A percentile compares a stretch with the other conserved stretches of the same genome.
Evolutionary conservation across 106 monocot species (phyloP).

Genomic region (Allium cepa): DNA sequence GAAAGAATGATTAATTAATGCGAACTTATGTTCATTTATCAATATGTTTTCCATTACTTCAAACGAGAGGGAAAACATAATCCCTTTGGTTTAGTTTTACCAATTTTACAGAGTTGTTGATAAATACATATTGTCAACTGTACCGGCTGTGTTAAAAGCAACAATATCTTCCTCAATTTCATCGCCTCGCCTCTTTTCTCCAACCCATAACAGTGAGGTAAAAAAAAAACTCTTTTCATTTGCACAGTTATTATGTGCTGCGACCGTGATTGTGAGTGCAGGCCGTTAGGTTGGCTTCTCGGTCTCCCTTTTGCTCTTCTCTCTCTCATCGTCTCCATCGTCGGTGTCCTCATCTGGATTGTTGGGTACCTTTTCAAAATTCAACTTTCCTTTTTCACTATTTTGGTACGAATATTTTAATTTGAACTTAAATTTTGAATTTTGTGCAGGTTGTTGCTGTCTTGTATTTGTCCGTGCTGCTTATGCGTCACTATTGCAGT

Average conservation of each 20-base stretch:
- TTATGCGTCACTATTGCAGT: conserved; percentile 85
- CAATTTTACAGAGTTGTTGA: no score
- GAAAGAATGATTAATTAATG: no score
- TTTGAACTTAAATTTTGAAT: neutral
- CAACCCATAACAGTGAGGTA: no score
- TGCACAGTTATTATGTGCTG: conserved; percentile 17
- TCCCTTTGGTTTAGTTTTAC: no score
- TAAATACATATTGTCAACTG: no score
- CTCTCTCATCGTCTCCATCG: conserved; percentile 59
- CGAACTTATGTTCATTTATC: no score
- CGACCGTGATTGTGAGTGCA: conserved; percentile 52
- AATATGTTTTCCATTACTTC: no score
- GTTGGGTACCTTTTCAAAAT: conserved; percentile 14
- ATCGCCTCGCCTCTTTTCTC: no score
- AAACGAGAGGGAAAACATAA: no score
- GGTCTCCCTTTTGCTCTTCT: conserved; percentile 93
- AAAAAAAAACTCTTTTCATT: no score
- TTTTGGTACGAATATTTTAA: neutral
- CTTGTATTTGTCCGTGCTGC: conserved; percentile 96
- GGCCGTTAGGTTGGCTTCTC: conserved; percentile 89
- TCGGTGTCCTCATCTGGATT: conserved; percentile 46
- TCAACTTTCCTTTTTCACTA: conserved; percentile 1
- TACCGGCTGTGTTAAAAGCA: no score
- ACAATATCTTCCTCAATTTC: no score
- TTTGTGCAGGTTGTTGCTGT: conserved; percentile 51